These are phyloP conservation scores for Ustilago lituana DNA, from an alignment of 1,284 basidiomycete genomes.

Conservation along the genomic window DNA sequence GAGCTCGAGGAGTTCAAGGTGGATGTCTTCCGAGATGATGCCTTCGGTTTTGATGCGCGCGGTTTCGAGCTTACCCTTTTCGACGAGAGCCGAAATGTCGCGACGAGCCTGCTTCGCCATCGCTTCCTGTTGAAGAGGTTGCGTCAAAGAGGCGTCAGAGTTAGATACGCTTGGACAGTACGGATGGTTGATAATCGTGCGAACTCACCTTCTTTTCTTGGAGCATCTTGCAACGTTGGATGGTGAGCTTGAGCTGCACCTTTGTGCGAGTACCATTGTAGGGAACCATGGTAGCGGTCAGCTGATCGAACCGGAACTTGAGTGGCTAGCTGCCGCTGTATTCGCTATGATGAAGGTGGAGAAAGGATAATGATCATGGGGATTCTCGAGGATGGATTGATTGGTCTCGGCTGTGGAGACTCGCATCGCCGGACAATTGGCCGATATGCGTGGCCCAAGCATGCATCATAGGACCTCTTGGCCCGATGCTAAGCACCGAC, in stretches of 20 bases:
- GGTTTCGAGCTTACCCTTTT: constrained; percentile 82
- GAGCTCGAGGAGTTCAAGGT: constrained; percentile 75
- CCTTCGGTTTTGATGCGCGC: constrained; percentile 81
- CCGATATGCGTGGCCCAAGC: constrained; percentile 15
- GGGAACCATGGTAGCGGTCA: constrained; percentile 43
- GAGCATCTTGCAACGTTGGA: constrained; percentile 86
- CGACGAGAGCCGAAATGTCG: constrained; percentile 81
- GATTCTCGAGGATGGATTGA: background rate
- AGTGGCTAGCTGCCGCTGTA: too few relatives aligned
- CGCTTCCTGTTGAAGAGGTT: constrained; percentile 72
- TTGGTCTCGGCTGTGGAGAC: constrained; percentile 11
- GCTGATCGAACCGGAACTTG: too few relatives aligned
- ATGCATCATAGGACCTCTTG: background rate
- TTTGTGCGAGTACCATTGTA: constrained; percentile 60
- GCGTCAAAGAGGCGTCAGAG: too few relatives aligned
- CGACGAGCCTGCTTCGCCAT: constrained; percentile 84
- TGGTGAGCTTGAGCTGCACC: constrained; percentile 76
- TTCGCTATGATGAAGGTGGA: background rate
- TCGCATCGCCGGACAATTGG: constrained; percentile 36
- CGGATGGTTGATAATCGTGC: constrained; percentile 70
- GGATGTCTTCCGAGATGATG: constrained; percentile 82
- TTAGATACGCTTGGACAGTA: constrained; percentile 4
- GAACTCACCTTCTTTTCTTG: constrained; percentile 82
- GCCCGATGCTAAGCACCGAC: constrained; percentile 2
- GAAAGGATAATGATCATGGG: background rate